Evolutionary conservation across 2,329 filamentous ascomycete species (phyloP).

Genomic region (Polychaeton citri): DNA sequence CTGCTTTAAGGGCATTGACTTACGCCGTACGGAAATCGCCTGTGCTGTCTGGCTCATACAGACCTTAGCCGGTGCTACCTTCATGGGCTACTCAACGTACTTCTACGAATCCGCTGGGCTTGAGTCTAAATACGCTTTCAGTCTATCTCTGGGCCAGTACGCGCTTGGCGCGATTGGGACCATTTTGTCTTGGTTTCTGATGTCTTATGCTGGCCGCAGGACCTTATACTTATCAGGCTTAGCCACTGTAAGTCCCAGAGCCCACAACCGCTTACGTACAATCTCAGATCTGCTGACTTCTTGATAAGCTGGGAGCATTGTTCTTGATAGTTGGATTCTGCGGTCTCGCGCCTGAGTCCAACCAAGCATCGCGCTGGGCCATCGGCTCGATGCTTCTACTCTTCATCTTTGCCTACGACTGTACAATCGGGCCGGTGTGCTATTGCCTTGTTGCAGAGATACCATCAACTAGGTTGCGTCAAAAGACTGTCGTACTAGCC

Average conservation of each 20-base stretch:
- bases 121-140: slow-evolving; percentile 20
- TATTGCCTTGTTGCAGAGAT: slow-evolving; percentile 18
- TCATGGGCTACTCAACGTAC: slow-evolving; percentile 24
- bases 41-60: slow-evolving; percentile 25
- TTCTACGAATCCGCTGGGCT: slow-evolving; percentile 30
- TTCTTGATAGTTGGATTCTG: slow-evolving; percentile 14
- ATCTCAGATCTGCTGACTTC: neutral
- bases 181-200: slow-evolving; percentile 20
- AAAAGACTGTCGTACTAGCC: slow-evolving; percentile 18
- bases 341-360: slow-evolving; percentile 17
- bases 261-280: neutral
- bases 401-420: slow-evolving; percentile 16
- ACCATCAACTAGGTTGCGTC: slow-evolving; percentile 15
- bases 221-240: slow-evolving; percentile 23
- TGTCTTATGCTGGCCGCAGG: slow-evolving; percentile 25
- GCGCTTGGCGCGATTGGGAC: slow-evolving; percentile 15
- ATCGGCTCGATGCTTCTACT: slow-evolving; percentile 14
- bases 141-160: slow-evolving; percentile 21
- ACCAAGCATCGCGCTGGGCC: slow-evolving; percentile 11
- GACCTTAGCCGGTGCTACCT: slow-evolving; percentile 15
- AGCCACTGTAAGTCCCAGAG: neutral
- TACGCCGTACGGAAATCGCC: slow-evolving; percentile 31
- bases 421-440: slow-evolving; percentile 17
- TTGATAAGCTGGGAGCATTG: neutral
- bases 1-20: slow-evolving; percentile 29